phyloP scores from a whole-genome alignment of 116 monocot genomes.

The Thalassia testudinum region DNA sequence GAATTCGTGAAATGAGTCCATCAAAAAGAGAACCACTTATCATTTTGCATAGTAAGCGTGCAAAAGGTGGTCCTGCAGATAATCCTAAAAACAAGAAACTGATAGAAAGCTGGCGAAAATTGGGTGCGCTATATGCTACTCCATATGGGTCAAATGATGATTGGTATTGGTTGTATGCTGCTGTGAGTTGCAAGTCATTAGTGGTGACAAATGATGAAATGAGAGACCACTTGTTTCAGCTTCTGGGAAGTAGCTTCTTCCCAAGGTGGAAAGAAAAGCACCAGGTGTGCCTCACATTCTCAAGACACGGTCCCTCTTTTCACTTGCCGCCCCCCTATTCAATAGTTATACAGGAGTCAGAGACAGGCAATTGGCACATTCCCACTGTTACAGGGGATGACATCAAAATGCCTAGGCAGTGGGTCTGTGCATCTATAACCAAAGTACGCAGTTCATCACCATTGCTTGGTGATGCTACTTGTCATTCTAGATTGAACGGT shows the following conservation, averaged over 20 bases:
- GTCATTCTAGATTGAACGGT: no score
- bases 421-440: no score
- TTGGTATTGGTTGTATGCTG: no score
- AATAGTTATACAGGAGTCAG: conserved; percentile 74
- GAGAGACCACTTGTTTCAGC: conserved; percentile 86
- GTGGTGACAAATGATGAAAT: conserved; percentile 93
- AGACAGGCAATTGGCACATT: conserved; percentile 60
- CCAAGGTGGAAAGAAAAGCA: conserved; percentile 93
- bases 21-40: conserved; percentile 75
- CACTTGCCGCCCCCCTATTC: conserved; percentile 78
- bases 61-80: conserved; percentile 48
- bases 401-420: conserved; percentile 38
- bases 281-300: conserved; percentile 37
- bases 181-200: no score
- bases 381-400: conserved; percentile 55
- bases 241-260: conserved; percentile 71
- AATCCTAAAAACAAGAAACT: conserved; percentile 50
- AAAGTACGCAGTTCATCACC: no score
- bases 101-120: conserved; percentile 47
- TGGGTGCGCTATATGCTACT: conserved; percentile 67
- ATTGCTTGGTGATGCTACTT: no score
- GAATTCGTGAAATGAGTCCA: conserved; percentile 45
- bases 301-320: conserved; percentile 32
- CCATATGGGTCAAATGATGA: conserved; percentile 94
- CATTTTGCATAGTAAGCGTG: conserved; percentile 53